Percentiles rank a stretch among this genome's conserved stretches.
Evolutionary conservation across 768 basidiomycete genomes (phyloP).

Genomic region (Lactarius indigo): DNA sequence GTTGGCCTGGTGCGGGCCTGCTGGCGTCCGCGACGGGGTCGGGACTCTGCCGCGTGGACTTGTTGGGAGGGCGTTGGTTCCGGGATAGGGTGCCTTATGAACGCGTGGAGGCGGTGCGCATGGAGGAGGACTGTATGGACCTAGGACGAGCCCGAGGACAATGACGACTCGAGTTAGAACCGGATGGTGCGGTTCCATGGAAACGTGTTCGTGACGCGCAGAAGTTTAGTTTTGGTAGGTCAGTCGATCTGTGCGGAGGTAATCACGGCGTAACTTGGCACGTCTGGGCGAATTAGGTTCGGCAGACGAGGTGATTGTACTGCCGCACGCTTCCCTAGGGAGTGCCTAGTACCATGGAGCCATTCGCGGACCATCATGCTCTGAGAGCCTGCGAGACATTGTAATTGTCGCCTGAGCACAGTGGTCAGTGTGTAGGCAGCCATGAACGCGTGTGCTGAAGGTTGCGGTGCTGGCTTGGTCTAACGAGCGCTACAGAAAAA

Average conservation of each 20-base stretch:
- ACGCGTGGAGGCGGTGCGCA: conserved; percentile 56
- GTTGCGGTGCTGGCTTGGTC: too few species aligned
- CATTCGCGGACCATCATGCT: too few species aligned
- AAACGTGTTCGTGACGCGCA: neutral
- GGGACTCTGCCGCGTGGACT: conserved; percentile 84
- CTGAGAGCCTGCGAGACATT: too few species aligned
- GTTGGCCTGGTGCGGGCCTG: conserved; percentile 49
- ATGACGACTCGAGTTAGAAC: conserved; percentile 29
- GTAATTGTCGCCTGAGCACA: too few species aligned
- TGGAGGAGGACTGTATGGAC: conserved; percentile 41
- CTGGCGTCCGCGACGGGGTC: conserved; percentile 79
- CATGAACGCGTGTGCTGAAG: too few species aligned
- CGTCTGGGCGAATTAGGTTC: neutral
- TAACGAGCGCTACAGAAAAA: too few species aligned
- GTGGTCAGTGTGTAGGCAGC: too few species aligned
- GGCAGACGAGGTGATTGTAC: neutral
- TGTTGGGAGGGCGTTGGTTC: conserved; percentile 71
- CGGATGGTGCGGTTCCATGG: neutral
- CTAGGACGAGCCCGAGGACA: conserved; percentile 38
- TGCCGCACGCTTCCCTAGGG: too few species aligned
- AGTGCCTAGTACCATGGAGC: too few species aligned
- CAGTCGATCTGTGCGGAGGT: too few species aligned
- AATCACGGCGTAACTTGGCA: neutral
- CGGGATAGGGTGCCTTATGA: conserved; percentile 64
- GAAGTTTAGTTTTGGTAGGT: neutral